These are phyloP conservation scores for Ceratobasidium sp. DNA, from an alignment of 1,284 basidiomycete genomes.

Conservation along the genomic window DNA sequence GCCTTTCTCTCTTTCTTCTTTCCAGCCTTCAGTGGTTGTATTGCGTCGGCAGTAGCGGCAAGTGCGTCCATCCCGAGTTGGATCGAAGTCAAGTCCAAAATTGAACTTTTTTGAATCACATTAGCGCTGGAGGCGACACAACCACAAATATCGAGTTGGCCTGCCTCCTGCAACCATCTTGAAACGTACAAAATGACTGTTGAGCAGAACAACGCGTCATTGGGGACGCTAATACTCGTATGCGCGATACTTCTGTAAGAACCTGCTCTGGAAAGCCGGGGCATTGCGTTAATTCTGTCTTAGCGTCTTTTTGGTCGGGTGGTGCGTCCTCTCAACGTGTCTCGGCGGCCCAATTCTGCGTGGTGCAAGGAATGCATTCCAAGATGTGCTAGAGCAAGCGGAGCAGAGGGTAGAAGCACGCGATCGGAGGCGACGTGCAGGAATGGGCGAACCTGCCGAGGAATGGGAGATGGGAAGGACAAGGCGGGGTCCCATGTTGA, in stretches of 20 bases:
- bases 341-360: slow-evolving; percentile 42
- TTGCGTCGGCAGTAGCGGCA: slow-evolving; percentile 75
- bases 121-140: slow-evolving; percentile 13
- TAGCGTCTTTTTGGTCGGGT: slow-evolving; percentile 33
- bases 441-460: slow-evolving; percentile 36
- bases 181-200: slow-evolving; percentile 8
- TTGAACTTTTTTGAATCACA: slow-evolving; percentile 32
- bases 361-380: slow-evolving; percentile 7
- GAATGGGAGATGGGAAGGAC: slow-evolving; percentile 45
- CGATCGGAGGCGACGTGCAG: slow-evolving; percentile 36
- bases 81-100: slow-evolving; percentile 32
- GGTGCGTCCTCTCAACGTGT: slow-evolving; percentile 44
- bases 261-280: background rate
- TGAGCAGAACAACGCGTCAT: slow-evolving; percentile 28
- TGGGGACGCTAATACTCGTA: slow-evolving; percentile 35
- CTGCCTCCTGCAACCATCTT: background rate
- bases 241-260: slow-evolving; percentile 39
- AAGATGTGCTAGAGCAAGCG: slow-evolving; percentile 1
- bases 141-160: background rate
- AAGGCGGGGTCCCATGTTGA: slow-evolving; percentile 35
- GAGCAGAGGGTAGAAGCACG: slow-evolving; percentile 27
- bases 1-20: slow-evolving; percentile 58
- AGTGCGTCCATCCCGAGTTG: slow-evolving; percentile 72
- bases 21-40: slow-evolving; percentile 60
- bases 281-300: background rate